A percentile compares a stretch with the other conserved stretches of the same genome.
phyloP scores from a whole-genome alignment of 2,329 filamentous ascomycete genomes.

The Anisogramma anomala region DNA sequence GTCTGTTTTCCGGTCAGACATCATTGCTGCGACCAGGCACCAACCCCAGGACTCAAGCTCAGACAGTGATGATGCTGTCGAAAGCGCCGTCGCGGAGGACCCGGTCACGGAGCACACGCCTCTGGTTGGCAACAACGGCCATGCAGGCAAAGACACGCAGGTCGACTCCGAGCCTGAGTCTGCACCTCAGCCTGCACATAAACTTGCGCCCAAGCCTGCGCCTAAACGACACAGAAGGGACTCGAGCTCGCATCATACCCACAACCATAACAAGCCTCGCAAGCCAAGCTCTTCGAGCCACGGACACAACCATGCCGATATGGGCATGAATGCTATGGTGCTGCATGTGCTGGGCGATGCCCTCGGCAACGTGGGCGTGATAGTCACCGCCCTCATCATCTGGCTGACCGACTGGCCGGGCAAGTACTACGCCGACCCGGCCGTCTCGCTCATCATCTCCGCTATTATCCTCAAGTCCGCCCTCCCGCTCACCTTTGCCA shows the following conservation, averaged over 20 bases:
- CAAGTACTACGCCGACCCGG: conserved; percentile 80
- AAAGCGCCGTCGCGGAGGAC: conserved; percentile 18
- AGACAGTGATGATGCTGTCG: conserved; percentile 10
- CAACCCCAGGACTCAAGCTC: conserved; percentile 33
- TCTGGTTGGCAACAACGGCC: conserved; percentile 21
- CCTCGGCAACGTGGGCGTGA: conserved; percentile 77
- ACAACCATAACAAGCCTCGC: conserved; percentile 72
- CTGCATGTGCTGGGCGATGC: conserved; percentile 71
- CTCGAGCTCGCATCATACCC: conserved; percentile 52
- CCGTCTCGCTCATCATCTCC: conserved; percentile 89
- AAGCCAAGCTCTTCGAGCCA: conserved; percentile 50
- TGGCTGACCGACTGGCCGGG: conserved; percentile 77
- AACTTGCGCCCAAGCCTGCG: too few species aligned
- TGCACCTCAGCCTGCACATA: too few species aligned
- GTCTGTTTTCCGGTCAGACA: conserved; percentile 80
- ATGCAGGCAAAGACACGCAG: conserved; percentile 19
- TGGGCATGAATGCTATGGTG: conserved; percentile 88
- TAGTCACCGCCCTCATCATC: conserved; percentile 72
- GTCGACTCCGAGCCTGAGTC: too few species aligned
- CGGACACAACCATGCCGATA: conserved; percentile 70
- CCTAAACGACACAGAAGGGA: conserved; percentile 30
- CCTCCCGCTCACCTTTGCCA: conserved; percentile 67
- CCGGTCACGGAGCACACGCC: conserved; percentile 28
- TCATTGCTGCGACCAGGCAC: conserved; percentile 69
- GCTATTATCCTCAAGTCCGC: conserved; percentile 63